Evolutionary conservation across 257 asterid species (phyloP).

Genomic region (Capsicum chinense): DNA sequence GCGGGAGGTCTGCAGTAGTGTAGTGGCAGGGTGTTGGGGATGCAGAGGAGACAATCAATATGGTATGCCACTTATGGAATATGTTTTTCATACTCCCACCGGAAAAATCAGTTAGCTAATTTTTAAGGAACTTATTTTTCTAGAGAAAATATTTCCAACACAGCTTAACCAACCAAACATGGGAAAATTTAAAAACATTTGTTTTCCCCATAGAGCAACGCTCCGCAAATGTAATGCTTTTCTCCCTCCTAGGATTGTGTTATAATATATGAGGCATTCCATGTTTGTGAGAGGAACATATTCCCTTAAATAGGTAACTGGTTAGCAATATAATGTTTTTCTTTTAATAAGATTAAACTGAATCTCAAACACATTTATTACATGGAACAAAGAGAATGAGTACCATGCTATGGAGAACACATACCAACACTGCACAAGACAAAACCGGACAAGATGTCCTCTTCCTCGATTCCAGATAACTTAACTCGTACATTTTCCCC

Average conservation of each 20-base stretch:
- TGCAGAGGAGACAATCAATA: neutral
- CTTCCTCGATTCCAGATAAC: slow-evolving; percentile 88
- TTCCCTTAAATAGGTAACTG: slow-evolving; percentile 2
- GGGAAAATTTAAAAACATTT: neutral
- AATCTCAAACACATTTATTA: slow-evolving; percentile 19
- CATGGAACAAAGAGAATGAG: neutral
- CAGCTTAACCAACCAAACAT: neutral
- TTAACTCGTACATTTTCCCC: slow-evolving; percentile 95
- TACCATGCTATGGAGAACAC: slow-evolving; percentile 31
- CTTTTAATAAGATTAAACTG: neutral
- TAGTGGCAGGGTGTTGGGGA: neutral
- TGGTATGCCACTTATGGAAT: neutral
- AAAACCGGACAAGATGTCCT: slow-evolving; percentile 76
- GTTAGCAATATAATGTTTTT: neutral
- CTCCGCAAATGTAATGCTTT: neutral
- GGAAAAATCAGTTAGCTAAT: no score
- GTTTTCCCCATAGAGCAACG: neutral
- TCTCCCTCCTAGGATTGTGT: slow-evolving; percentile 4
- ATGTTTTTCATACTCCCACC: neutral
- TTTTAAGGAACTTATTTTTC: neutral
- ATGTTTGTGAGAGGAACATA: neutral
- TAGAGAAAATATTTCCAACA: neutral
- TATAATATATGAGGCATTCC: neutral
- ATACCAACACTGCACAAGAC: slow-evolving; percentile 69
- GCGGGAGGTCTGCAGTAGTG: neutral